phyloP scores from a whole-genome alignment of 306 rosid genomes.

The Astragalus membranaceus region DNA sequence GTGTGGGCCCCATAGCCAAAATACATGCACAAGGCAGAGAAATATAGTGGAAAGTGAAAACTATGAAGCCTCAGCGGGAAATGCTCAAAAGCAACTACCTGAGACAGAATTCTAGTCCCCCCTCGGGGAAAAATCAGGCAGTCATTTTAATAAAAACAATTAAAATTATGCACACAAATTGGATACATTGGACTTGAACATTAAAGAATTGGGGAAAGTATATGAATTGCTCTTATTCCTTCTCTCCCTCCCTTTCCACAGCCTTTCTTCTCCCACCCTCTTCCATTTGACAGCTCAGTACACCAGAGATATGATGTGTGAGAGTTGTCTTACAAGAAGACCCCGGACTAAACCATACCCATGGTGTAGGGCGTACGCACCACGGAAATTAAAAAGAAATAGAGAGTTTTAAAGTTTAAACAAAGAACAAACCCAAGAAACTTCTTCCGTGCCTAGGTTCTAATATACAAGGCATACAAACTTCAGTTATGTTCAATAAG shows the following conservation, averaged over 20 bases:
- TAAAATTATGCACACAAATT: background rate
- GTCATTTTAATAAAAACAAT: background rate
- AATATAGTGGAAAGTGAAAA: background rate
- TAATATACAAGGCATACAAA: constrained; percentile 4
- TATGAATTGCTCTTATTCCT: background rate
- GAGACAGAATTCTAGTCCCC: background rate
- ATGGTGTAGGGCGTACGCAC: background rate
- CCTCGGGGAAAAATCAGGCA: background rate
- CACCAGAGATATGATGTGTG: background rate
- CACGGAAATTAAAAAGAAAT: background rate
- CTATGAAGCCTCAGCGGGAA: background rate
- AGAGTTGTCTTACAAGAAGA: background rate
- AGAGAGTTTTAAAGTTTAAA: background rate
- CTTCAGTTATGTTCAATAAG: background rate
- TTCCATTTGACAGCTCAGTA: background rate
- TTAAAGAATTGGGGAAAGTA: background rate
- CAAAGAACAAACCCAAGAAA: constrained; percentile 3
- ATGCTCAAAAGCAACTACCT: background rate
- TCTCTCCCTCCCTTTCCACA: background rate
- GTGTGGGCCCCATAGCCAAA: background rate
- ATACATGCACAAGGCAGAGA: background rate
- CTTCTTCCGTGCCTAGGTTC: background rate
- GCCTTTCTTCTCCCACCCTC: background rate
- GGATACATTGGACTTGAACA: background rate
- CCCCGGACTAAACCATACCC: background rate